These are phyloP conservation scores for Neonectria hederae DNA, from an alignment of 2,329 filamentous ascomycete genomes.

Conservation along the genomic window DNA sequence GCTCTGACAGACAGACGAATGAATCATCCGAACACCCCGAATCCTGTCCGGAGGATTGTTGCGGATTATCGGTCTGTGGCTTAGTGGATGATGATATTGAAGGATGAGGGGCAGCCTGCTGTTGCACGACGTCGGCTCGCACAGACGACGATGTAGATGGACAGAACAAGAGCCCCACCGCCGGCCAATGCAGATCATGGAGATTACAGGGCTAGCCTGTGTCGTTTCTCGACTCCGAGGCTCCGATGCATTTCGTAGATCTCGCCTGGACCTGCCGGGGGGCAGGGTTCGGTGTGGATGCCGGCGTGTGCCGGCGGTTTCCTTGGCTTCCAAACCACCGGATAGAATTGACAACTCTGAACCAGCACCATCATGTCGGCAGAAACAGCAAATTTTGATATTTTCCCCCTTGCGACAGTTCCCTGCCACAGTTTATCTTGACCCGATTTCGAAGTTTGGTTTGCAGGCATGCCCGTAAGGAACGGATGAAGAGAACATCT, in stretches of 20 bases:
- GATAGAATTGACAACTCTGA: neutral
- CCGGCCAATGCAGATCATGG: conserved; percentile 31
- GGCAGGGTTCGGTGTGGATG: neutral
- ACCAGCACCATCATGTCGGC: neutral
- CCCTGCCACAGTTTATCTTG: too few species aligned
- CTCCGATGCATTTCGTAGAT: conserved; percentile 7
- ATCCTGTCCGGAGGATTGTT: neutral
- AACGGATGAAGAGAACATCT: neutral
- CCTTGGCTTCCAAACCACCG: neutral
- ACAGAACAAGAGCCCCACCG: conserved; percentile 10
- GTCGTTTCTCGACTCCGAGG: conserved; percentile 14
- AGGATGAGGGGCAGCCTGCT: conserved; percentile 7
- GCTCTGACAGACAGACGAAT: neutral
- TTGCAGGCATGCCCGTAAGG: neutral
- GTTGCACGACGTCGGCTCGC: conserved; percentile 27
- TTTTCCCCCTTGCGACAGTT: too few species aligned
- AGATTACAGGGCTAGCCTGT: conserved; percentile 36
- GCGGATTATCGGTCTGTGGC: neutral
- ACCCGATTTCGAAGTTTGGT: neutral
- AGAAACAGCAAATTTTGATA: neutral
- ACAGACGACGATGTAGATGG: conserved; percentile 12
- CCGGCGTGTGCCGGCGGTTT: neutral
- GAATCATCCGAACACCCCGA: neutral
- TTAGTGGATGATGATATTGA: conserved; percentile 3
- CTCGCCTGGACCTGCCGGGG: conserved; percentile 8